Conservation (phyloP, 768 basidiomycete species). For the Saitozyma sp. region DNA sequence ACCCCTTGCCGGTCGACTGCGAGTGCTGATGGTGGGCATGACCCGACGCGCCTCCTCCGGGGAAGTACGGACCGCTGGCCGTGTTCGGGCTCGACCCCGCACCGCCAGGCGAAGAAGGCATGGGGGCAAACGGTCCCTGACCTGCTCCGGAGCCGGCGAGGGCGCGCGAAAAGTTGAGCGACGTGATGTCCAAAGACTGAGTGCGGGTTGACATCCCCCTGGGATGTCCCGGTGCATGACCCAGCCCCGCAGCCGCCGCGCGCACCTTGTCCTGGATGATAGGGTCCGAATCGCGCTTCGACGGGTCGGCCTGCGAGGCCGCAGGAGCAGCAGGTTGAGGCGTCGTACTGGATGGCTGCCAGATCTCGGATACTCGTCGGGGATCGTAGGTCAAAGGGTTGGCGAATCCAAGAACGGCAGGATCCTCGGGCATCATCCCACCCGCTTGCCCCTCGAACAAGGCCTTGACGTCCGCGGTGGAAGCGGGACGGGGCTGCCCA, state of each 20-base stretch:
- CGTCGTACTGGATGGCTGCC: constrained; percentile 9
- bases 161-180: constrained; percentile 35
- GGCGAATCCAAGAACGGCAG: constrained; percentile 24
- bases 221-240: constrained; percentile 4
- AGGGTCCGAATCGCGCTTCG: constrained; percentile 41
- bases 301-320: constrained; percentile 20
- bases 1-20: constrained; percentile 13
- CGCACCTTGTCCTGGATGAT: constrained; percentile 37
- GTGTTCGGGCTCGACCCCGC: constrained; percentile 32
- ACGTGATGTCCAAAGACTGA: constrained; percentile 44
- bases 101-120: constrained; percentile 25
- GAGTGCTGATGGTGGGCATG: constrained; percentile 4
- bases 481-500: constrained; percentile 65
- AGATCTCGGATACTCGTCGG: constrained; percentile 14
- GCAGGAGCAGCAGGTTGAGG: constrained; percentile 5
- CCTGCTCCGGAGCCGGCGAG: constrained; percentile 7
- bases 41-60: constrained; percentile 2
- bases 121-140: constrained; percentile 19
- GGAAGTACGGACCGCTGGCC: constrained; percentile 40
- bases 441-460: constrained; percentile 66
- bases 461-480: constrained; percentile 91
- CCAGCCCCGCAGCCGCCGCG: constrained; percentile 24
- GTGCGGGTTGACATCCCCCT: constrained; percentile 27
- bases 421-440: constrained; percentile 5
- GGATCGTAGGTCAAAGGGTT: constrained; percentile 32